Percentiles rank a stretch among this genome's conserved stretches.
Conservation (phyloP, 2,329 filamentous ascomycete species). For the Colletotrichum cuscutae region DNA sequence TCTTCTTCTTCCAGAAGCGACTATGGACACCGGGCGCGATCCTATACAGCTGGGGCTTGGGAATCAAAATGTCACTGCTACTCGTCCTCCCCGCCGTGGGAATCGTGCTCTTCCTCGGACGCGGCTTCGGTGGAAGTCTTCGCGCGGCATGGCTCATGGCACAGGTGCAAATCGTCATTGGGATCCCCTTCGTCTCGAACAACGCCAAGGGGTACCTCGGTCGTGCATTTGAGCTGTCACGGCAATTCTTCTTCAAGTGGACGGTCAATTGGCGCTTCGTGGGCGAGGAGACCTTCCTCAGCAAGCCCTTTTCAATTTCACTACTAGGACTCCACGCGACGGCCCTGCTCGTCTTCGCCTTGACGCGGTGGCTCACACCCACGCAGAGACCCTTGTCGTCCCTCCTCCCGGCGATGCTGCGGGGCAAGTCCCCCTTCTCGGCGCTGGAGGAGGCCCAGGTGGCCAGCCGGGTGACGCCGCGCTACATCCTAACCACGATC, state of each 20-base stretch:
- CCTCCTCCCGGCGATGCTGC: constrained; percentile 59
- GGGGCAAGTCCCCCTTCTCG: constrained; percentile 56
- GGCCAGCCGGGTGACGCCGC: constrained; percentile 69
- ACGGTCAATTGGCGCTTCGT: constrained; percentile 99
- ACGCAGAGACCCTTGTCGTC: constrained; percentile 66
- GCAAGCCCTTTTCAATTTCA: constrained; percentile 71
- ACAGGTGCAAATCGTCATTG: constrained; percentile 78
- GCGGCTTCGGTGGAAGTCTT: constrained; percentile 74
- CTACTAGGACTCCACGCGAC: constrained; percentile 74
- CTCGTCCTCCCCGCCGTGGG: constrained; percentile 85
- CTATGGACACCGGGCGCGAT: constrained; percentile 79
- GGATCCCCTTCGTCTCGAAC: constrained; percentile 73
- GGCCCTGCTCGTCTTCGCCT: constrained; percentile 74
- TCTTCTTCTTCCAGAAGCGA: constrained; percentile 80
- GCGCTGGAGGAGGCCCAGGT: constrained; percentile 65
- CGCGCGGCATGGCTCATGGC: constrained; percentile 77
- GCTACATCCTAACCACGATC: constrained; percentile 81
- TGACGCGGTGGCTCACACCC: constrained; percentile 78
- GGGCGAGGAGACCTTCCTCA: constrained; percentile 83
- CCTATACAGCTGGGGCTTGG: constrained; percentile 81
- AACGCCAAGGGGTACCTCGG: constrained; percentile 79
- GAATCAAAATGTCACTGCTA: constrained; percentile 95
- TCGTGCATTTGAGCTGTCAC: constrained; percentile 88
- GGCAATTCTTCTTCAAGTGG: constrained; percentile 96
- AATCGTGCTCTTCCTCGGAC: constrained; percentile 77